Evolutionary conservation across 2,329 filamentous ascomycete species (phyloP).

Genomic region (Stagonosporopsis cucurbitacearum): DNA sequence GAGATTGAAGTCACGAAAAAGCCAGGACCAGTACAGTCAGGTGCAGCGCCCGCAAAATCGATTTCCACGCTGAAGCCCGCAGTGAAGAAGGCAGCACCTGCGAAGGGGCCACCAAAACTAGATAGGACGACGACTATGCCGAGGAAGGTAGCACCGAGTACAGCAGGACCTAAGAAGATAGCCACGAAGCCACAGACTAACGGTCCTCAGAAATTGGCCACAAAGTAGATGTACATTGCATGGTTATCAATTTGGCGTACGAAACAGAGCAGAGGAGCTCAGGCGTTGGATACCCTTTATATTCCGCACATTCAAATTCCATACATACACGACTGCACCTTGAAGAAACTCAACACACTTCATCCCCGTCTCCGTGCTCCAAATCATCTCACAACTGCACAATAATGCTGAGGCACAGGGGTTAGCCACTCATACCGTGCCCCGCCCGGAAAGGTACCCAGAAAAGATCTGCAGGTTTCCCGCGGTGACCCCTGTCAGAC

Average conservation of each 20-base stretch:
- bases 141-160: conserved; percentile 5
- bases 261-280: conserved; percentile 4
- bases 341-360: not conserved
- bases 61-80: conserved; percentile 1
- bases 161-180: not conserved
- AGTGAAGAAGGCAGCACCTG: conserved; percentile 15
- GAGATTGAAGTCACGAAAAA: conserved; percentile 31
- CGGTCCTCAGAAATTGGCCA: conserved; percentile 3
- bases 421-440: not conserved
- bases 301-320: not conserved
- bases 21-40: conserved; percentile 5
- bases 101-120: conserved; percentile 7
- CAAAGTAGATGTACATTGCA: conserved; percentile 2
- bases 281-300: conserved; percentile 18
- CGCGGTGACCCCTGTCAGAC: conserved; percentile 14
- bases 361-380: not conserved
- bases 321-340: no score
- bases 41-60: not conserved
- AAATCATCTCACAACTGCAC: no score
- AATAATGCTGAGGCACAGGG: not conserved
- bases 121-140: not conserved
- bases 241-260: not conserved
- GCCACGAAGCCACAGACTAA: conserved; percentile 1
- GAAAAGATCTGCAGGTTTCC: conserved; percentile 2
- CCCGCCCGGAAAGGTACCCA: not conserved